Conservation (phyloP, 2,329 filamentous ascomycete species). For the Sporothrix luriei region DNA sequence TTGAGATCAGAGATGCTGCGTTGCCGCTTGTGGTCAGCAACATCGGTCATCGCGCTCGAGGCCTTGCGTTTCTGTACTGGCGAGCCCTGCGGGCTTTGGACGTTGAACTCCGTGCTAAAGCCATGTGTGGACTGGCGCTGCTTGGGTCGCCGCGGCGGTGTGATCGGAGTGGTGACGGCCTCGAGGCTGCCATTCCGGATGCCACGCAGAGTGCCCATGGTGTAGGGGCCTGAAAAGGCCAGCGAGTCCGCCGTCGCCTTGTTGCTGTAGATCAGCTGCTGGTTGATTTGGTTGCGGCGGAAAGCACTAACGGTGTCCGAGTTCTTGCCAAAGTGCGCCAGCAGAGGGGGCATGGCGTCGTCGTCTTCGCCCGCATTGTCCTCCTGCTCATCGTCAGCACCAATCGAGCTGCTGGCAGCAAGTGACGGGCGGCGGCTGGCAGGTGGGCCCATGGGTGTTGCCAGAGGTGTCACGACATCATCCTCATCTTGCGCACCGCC, state of each 20-base stretch:
- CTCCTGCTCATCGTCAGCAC: conserved; percentile 44
- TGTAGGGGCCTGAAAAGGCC: conserved; percentile 62
- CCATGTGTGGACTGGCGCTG: conserved; percentile 44
- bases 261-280: conserved; percentile 62
- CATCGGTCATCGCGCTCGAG: conserved; percentile 42
- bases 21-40: conserved; percentile 58
- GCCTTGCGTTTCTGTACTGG: conserved; percentile 60
- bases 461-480: conserved; percentile 55
- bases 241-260: conserved; percentile 65
- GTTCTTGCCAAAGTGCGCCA: conserved; percentile 69
- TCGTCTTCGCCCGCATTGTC: conserved; percentile 40
- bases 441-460: conserved; percentile 34
- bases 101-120: conserved; percentile 40
- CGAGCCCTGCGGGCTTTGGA: conserved; percentile 55
- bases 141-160: conserved; percentile 64
- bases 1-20: conserved; percentile 62
- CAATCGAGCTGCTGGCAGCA: conserved; percentile 11
- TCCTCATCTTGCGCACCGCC: conserved; percentile 53
- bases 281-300: conserved; percentile 67
- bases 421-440: conserved; percentile 17
- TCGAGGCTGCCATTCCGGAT: conserved; percentile 67
- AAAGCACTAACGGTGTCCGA: conserved; percentile 74
- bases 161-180: conserved; percentile 68
- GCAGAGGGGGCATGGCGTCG: conserved; percentile 52
- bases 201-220: conserved; percentile 62